phyloP scores from a whole-genome alignment of 1,284 basidiomycete species.

The Porogramme epimiltina region DNA sequence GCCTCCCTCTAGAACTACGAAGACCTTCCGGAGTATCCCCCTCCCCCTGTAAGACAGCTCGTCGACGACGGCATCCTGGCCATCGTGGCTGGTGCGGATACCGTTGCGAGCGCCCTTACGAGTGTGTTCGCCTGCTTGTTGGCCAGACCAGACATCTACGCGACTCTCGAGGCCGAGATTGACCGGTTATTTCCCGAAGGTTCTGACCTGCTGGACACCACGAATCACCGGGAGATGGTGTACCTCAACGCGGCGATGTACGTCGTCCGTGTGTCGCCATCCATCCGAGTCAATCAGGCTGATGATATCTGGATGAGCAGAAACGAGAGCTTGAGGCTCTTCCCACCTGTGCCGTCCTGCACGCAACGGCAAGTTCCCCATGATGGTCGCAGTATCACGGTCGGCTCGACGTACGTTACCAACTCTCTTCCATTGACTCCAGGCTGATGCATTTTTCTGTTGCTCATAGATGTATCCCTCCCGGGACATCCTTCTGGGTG shows the following conservation, averaged over 20 bases:
- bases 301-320: slow-evolving; percentile 32
- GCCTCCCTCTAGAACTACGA: slow-evolving; percentile 18
- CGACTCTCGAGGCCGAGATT: slow-evolving; percentile 27
- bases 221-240: slow-evolving; percentile 26
- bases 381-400: slow-evolving; percentile 16
- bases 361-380: slow-evolving; percentile 44
- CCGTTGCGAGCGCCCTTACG: slow-evolving; percentile 26
- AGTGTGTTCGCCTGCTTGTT: slow-evolving; percentile 25
- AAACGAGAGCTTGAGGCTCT: slow-evolving; percentile 57
- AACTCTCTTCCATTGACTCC: background rate
- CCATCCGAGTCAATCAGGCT: background rate
- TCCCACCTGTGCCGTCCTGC: slow-evolving; percentile 51
- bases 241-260: slow-evolving; percentile 35
- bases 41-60: slow-evolving; percentile 10
- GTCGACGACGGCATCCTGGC: slow-evolving; percentile 18
- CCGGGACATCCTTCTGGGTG: slow-evolving; percentile 24
- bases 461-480: slow-evolving; percentile 23
- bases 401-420: slow-evolving; percentile 16
- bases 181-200: slow-evolving; percentile 30
- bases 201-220: slow-evolving; percentile 21
- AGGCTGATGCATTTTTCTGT: background rate
- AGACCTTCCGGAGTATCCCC: slow-evolving; percentile 11
- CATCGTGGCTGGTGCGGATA: slow-evolving; percentile 34
- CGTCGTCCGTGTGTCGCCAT: slow-evolving; percentile 25
- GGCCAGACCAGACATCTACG: slow-evolving; percentile 18